These are phyloP conservation scores for Passalora sequoiae DNA, from an alignment of 2,329 filamentous ascomycete species.

Conservation along the genomic window DNA sequence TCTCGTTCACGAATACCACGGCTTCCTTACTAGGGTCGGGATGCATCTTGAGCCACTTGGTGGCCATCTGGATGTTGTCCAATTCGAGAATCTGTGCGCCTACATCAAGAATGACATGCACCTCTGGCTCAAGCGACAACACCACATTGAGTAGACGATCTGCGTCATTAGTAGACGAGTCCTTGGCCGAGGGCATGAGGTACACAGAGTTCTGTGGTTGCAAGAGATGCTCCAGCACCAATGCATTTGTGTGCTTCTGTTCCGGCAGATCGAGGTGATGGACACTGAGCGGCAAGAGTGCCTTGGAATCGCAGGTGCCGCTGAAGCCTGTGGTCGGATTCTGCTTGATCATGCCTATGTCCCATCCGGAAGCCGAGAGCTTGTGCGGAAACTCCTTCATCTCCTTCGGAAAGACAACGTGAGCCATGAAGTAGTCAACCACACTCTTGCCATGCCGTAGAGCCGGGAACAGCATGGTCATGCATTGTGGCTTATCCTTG, in stretches of 20 bases:
- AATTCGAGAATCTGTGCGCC: slow-evolving; percentile 66
- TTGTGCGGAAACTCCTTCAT: slow-evolving; percentile 62
- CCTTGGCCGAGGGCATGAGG: slow-evolving; percentile 8
- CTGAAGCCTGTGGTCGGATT: slow-evolving; percentile 61
- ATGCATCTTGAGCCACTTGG: slow-evolving; percentile 47
- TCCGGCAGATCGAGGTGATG: slow-evolving; percentile 55
- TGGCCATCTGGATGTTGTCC: slow-evolving; percentile 52
- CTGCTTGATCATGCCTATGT: slow-evolving; percentile 54
- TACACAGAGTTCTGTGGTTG: slow-evolving; percentile 44
- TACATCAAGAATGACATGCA: slow-evolving; percentile 63
- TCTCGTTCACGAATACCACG: slow-evolving; percentile 54
- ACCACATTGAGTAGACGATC: slow-evolving; percentile 45
- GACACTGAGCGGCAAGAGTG: slow-evolving; percentile 57
- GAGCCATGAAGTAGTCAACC: slow-evolving; percentile 63
- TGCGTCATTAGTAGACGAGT: slow-evolving; percentile 12
- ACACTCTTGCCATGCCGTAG: slow-evolving; percentile 49
- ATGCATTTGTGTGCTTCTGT: slow-evolving; percentile 61
- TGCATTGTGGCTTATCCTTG: slow-evolving; percentile 23
- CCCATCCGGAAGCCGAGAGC: slow-evolving; percentile 63
- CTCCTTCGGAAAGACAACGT: slow-evolving; percentile 60
- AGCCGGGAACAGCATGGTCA: slow-evolving; percentile 33
- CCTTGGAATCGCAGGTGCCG: slow-evolving; percentile 63
- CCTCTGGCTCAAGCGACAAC: slow-evolving; percentile 33
- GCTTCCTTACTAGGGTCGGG: slow-evolving; percentile 33
- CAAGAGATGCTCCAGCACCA: slow-evolving; percentile 53